These are phyloP conservation scores for Clonostachys solani DNA, from an alignment of 2,329 filamentous ascomycete genomes.

Conservation along the genomic window DNA sequence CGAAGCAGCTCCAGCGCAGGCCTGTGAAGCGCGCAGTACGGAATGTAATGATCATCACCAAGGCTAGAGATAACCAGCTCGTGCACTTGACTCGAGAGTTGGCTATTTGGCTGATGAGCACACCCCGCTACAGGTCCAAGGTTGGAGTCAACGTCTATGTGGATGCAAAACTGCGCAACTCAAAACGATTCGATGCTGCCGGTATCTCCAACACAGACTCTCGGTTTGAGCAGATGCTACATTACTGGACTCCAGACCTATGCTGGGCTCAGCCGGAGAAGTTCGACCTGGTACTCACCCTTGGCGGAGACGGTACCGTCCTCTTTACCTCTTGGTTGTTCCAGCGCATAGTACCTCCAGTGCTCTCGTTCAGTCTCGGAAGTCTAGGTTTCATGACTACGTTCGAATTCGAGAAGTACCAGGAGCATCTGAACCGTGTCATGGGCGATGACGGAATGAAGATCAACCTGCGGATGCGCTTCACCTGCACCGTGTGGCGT, in stretches of 20 bases:
- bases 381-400: slow-evolving; percentile 86
- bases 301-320: slow-evolving; percentile 83
- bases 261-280: slow-evolving; percentile 93
- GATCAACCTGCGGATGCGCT: slow-evolving; percentile 96
- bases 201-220: slow-evolving; percentile 70
- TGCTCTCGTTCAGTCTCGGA: slow-evolving; percentile 79
- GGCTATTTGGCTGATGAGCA: slow-evolving; percentile 80
- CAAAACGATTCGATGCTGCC: slow-evolving; percentile 79
- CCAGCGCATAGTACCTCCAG: slow-evolving; percentile 80
- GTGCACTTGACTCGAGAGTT: slow-evolving; percentile 87
- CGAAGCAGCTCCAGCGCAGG: slow-evolving; percentile 86
- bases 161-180: slow-evolving; percentile 87
- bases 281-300: slow-evolving; percentile 88
- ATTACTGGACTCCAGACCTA: slow-evolving; percentile 94
- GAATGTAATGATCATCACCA: slow-evolving; percentile 98
- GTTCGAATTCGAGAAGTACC: slow-evolving; percentile 85
- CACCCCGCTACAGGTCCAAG: slow-evolving; percentile 83
- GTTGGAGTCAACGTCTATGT: slow-evolving; percentile 96
- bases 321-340: slow-evolving; percentile 91
- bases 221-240: slow-evolving; percentile 77
- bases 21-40: slow-evolving; percentile 89
- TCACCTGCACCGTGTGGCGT: slow-evolving; percentile 95
- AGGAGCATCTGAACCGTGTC: slow-evolving; percentile 77
- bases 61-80: slow-evolving; percentile 90
- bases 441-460: slow-evolving; percentile 97